Evolutionary conservation across 2,329 filamentous ascomycete genomes (phyloP), one percentile per base, ranked within the genome.

Genomic region (Plectosphaerella plurivora): DNA sequence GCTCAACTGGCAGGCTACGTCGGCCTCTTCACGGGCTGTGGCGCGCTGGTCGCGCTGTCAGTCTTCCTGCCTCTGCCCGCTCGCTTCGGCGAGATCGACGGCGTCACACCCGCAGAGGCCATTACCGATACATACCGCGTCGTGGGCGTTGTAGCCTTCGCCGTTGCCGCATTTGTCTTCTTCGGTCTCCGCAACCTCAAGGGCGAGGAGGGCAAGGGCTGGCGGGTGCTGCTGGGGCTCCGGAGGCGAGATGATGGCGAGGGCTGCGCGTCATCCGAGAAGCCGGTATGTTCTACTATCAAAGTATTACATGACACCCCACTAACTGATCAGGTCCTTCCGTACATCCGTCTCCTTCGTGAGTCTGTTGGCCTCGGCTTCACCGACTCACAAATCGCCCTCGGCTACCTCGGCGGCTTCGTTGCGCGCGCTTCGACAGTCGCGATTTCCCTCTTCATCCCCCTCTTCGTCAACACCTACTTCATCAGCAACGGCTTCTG

Each of bases 371-470:
- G 83, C 7, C 78, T 96, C 11, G 92, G 88, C 14, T 83, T 91
- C 61, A 83, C 76, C 9, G 89, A 95, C 64, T 78, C 84, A 10
- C 82, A 88, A 60, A 96, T 99, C 56, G 86, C 84, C 16, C 78
- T 97, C 0, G 93, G 89, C 25, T 99, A 97, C 63, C 74, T 97
- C 0, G 94, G 93, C 56, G 94, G 94, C 2, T 97, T 97, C 62
- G 93, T 99, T 3, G 93, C 92, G 10, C 85, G 94, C 52, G 92
- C 94, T 8, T 97, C 92, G 1, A 96, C 91, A 0, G 94, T 99
- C 5, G 93, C 89, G 50, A 96, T 99, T 58, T 95, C 91, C 1
- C 81, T 97, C 6, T 99, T 97, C 71, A 88, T 99, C 51, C 94
- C 94, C 1, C 80, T 99, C 2, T 95, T 89, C 65, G 84, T 97